A percentile compares a stretch with the other conserved stretches of the same genome.
Evolutionary conservation across 306 rosid genomes (phyloP).

Genomic region (Oemleria cerasiformis): DNA sequence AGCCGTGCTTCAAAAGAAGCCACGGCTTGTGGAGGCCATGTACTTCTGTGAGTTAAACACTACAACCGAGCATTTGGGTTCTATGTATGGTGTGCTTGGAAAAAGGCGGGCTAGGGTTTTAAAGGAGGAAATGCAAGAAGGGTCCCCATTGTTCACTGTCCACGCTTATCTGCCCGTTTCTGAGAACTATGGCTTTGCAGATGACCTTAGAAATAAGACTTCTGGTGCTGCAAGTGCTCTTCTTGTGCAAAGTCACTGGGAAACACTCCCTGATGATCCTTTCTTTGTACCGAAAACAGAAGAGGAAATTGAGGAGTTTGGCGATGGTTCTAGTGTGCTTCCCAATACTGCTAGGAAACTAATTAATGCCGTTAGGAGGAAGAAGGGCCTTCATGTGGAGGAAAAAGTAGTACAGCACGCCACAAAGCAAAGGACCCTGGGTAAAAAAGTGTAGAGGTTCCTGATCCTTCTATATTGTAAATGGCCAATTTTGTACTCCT

Average conservation of each 20-base stretch:
- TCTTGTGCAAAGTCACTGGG: slow-evolving; percentile 94
- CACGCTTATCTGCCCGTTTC: slow-evolving; percentile 87
- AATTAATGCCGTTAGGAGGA: slow-evolving; percentile 63
- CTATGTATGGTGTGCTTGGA: slow-evolving; percentile 89
- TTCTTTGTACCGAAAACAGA: slow-evolving; percentile 90
- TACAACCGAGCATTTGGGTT: slow-evolving; percentile 64
- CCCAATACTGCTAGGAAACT: slow-evolving; percentile 92
- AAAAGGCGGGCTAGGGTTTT: slow-evolving; percentile 70
- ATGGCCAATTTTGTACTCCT: not conserved
- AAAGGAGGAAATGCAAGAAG: slow-evolving; percentile 96
- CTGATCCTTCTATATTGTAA: not conserved
- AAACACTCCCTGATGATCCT: slow-evolving; percentile 80
- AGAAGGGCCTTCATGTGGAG: slow-evolving; percentile 87
- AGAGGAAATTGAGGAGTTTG: slow-evolving; percentile 90
- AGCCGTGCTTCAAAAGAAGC: slow-evolving; percentile 72
- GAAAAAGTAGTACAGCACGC: slow-evolving; percentile 91
- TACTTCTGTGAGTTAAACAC: slow-evolving; percentile 89
- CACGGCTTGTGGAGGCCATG: slow-evolving; percentile 92
- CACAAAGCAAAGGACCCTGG: slow-evolving; percentile 86
- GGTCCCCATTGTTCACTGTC: slow-evolving; percentile 89
- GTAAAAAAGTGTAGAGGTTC: slow-evolving; percentile 69
- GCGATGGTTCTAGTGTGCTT: slow-evolving; percentile 90
- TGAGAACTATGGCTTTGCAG: slow-evolving; percentile 89
- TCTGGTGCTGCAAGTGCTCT: slow-evolving; percentile 83
- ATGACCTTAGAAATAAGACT: slow-evolving; percentile 84